Evolutionary conservation across 2,329 filamentous ascomycete genomes (phyloP), one percentile per base, ranked within the genome.

Genomic region (Colletotrichum viniferum): DNA sequence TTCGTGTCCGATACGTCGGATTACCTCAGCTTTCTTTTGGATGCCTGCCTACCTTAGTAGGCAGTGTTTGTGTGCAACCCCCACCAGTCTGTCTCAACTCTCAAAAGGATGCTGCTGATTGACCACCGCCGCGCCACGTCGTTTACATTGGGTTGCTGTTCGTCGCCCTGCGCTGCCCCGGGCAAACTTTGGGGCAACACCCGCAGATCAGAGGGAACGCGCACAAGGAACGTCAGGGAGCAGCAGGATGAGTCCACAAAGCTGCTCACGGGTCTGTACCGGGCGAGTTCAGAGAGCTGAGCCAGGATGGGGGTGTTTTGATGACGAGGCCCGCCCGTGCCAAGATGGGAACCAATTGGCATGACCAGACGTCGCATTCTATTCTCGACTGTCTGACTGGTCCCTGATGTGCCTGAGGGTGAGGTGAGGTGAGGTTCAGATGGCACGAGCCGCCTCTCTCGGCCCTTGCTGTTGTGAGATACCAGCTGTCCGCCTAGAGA

Each of bases 371-470:
- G 21, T 60, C 52, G 65, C 34, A 63, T 38, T 28, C 26, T 21
- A 24, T 26, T n/a, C 28, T 63, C 21, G 32, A 30, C 36, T 43
- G 62, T 28, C 28, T 43, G 36, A 48, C 62, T 48, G 56, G 70
- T 30, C 30, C 56, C 30, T 52, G 18, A 30, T 48, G 26, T 14
- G 32, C 60, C 21, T 36, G 14, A 14, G 28, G 68, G 43, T 58
- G 60, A 61, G 52, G 61, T 75, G 60, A 61, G 52, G 52, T 75
- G 62, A 72, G 55, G 73, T 63, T 75, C 69, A 73, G 73, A 72
- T 74, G 69, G 73, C 73, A 73, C 73, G 69, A 68, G 73, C 69
- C 73, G 73, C 73, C 28, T 75, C 62, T 61, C 73, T 67, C 63
- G 68, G 69, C 68, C 68, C 72, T 66, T 43, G 69, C 69, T 75